These are phyloP conservation scores for Scedosporium aurantiacum DNA, from an alignment of 2,329 filamentous ascomycete species.

Conservation along the genomic window DNA sequence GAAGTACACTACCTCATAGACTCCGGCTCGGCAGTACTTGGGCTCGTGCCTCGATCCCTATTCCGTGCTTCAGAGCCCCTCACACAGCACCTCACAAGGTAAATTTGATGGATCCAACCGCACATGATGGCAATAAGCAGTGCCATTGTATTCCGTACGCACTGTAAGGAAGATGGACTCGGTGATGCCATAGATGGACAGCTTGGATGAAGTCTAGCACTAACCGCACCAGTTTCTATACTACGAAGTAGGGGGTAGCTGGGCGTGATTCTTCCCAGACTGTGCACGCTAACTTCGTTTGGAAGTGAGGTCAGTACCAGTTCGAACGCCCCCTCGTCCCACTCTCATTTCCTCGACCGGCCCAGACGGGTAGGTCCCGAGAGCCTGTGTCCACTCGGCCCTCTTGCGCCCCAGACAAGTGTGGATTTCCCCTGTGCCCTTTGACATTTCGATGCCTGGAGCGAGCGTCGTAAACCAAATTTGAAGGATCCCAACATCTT, in stretches of 20 bases:
- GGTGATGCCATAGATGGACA: too few species aligned
- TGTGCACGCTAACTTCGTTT: background rate
- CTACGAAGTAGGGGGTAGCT: background rate
- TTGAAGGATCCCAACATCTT: too few species aligned
- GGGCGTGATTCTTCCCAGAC: background rate
- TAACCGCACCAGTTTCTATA: too few species aligned
- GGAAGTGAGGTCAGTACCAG: background rate
- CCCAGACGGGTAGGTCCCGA: conserved; percentile 2
- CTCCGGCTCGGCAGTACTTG: background rate
- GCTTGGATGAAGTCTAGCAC: too few species aligned
- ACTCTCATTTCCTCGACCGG: background rate
- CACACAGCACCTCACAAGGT: too few species aligned
- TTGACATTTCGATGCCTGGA: background rate
- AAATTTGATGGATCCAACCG: too few species aligned
- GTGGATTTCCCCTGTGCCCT: background rate
- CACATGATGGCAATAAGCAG: too few species aligned
- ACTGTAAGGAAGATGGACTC: too few species aligned
- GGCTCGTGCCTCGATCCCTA: background rate
- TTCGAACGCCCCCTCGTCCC: background rate
- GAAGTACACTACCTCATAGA: too few species aligned
- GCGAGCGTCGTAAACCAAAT: background rate
- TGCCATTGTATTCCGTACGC: too few species aligned
- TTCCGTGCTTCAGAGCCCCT: background rate
- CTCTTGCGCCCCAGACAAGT: background rate
- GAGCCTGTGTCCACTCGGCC: background rate